A percentile compares a stretch with the other conserved stretches of the same genome.
Evolutionary conservation across 352 stramenopile species (phyloP).

Genomic region (Globisporangium spiculum): DNA sequence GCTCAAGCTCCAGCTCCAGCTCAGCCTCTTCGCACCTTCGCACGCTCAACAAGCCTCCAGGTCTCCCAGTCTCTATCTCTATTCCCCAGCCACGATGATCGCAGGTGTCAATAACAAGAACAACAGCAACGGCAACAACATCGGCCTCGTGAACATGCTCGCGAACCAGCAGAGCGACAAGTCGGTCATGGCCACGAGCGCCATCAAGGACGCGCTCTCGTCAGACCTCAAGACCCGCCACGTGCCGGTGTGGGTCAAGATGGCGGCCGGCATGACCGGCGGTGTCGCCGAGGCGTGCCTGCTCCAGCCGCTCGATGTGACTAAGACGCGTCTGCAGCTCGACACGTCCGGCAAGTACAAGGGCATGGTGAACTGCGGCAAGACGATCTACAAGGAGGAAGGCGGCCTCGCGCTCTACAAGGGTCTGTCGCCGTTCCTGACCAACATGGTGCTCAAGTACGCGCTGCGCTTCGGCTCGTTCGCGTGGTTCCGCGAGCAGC

Average conservation of each 20-base stretch:
- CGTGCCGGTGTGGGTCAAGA: conserved; percentile 81
- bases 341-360: conserved; percentile 77
- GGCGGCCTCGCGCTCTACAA: conserved; percentile 81
- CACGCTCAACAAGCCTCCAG: conserved; percentile 1
- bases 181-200: conserved; percentile 54
- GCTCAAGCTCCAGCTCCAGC: neutral
- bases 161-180: conserved; percentile 15
- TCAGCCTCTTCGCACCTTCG: neutral
- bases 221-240: conserved; percentile 65
- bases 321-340: conserved; percentile 85
- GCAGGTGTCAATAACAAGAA: conserved; percentile 3
- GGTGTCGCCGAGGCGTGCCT: conserved; percentile 83
- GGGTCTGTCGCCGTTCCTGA: conserved; percentile 80
- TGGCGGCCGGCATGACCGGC: conserved; percentile 83
- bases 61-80: neutral
- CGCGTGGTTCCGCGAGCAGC: conserved; percentile 83
- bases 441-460: conserved; percentile 90
- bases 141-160: conserved; percentile 17
- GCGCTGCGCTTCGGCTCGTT: conserved; percentile 85
- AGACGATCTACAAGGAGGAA: conserved; percentile 81
- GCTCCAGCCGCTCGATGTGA: conserved; percentile 82
- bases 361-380: conserved; percentile 78
- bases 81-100: conserved; percentile 13
- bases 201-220: conserved; percentile 72
- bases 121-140: conserved; percentile 18